Evolutionary conservation across 31 red algal species (phyloP).

Genomic region (Odonthalia washingtoniensis): DNA sequence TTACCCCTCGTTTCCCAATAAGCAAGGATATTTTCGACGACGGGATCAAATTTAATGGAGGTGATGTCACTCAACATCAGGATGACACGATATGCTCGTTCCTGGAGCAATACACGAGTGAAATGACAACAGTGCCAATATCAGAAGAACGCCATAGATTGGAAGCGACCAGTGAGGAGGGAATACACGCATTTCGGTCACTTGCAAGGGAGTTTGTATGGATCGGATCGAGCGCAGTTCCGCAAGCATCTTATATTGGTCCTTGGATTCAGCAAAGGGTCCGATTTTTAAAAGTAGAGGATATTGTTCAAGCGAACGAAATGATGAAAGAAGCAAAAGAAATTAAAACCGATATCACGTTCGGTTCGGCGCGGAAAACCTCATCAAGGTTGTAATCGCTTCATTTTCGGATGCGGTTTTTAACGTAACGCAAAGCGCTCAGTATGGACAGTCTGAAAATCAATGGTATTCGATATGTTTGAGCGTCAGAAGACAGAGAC

Average conservation of each 20-base stretch:
- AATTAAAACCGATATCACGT: neutral
- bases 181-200: neutral
- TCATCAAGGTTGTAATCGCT: neutral
- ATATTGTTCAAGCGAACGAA: slow-evolving; percentile 27
- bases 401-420: slow-evolving; percentile 50
- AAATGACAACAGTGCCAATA: slow-evolving; percentile 24
- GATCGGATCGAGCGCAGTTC: neutral
- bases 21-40: slow-evolving; percentile 47
- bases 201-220: slow-evolving; percentile 44
- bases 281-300: neutral
- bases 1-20: slow-evolving; percentile 18
- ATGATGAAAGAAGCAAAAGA: slow-evolving; percentile 20
- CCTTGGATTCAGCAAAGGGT: slow-evolving; percentile 37
- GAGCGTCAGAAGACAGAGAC: neutral
- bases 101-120: slow-evolving; percentile 28
- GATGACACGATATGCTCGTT: slow-evolving; percentile 13
- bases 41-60: slow-evolving; percentile 54
- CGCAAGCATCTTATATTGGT: slow-evolving; percentile 13
- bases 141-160: neutral
- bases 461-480: slow-evolving; percentile 3
- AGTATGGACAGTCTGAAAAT: slow-evolving; percentile 24
- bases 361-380: neutral
- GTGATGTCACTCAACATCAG: slow-evolving; percentile 5
- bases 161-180: neutral
- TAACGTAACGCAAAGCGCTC: slow-evolving; percentile 15